Percentiles rank a stretch among this genome's conserved stretches.
These are phyloP conservation scores for Gastrolobium villosum DNA, from an alignment of 306 rosid species.

Conservation along the genomic window DNA sequence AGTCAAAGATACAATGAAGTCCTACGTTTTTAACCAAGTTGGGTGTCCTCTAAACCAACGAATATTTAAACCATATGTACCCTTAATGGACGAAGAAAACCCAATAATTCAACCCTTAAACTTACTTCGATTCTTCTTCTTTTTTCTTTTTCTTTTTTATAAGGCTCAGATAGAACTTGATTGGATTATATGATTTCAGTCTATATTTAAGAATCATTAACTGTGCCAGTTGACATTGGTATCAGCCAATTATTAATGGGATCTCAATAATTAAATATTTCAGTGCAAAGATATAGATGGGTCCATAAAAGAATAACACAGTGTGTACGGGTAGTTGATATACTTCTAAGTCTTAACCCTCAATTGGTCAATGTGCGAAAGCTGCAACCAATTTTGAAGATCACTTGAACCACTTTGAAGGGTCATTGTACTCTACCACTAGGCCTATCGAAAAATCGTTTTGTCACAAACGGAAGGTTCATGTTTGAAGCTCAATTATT, in stretches of 20 bases:
- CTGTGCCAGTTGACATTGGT: conserved; percentile 19
- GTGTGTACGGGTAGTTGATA: not conserved
- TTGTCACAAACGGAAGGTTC: no score
- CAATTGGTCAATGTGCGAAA: not conserved
- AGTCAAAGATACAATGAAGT: not conserved
- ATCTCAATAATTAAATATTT: not conserved
- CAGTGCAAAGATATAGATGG: not conserved
- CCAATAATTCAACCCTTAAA: not conserved
- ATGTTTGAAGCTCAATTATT: no score
- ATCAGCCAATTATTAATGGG: not conserved
- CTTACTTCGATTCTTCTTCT: no score
- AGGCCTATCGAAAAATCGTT: not conserved
- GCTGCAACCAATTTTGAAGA: not conserved
- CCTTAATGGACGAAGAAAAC: not conserved
- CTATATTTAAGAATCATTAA: not conserved
- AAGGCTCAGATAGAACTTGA: not conserved
- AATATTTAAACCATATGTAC: not conserved
- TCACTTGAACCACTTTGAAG: not conserved
- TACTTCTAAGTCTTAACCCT: not conserved
- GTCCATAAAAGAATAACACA: not conserved
- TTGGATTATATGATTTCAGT: not conserved
- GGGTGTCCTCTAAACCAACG: not conserved
- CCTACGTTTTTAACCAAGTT: not conserved
- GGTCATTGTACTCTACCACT: not conserved
- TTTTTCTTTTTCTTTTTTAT: no score